Conservation (phyloP, 257 asterid species). For the Solanum sejunctum region DNA sequence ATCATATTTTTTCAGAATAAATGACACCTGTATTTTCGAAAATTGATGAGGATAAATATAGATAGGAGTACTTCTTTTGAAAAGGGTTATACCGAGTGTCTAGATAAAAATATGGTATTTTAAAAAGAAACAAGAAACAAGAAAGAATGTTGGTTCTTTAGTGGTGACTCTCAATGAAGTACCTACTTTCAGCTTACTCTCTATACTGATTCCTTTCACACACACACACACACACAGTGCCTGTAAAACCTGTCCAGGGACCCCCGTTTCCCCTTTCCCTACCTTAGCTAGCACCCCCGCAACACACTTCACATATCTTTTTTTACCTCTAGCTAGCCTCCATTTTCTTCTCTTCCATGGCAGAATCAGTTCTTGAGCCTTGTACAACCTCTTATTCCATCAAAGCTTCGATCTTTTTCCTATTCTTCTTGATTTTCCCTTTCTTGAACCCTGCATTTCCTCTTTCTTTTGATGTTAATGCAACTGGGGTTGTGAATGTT, state of each 20-base stretch:
- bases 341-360: conserved; percentile 9
- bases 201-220: neutral
- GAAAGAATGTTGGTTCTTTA: conserved; percentile 26
- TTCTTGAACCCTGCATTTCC: conserved; percentile 7
- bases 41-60: too few species aligned
- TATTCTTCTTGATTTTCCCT: conserved; percentile 6
- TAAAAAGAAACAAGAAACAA: conserved; percentile 6
- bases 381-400: neutral
- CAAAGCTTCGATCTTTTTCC: neutral
- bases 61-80: too few species aligned
- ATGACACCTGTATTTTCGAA: too few species aligned
- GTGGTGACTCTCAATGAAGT: conserved; percentile 1
- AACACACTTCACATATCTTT: neutral
- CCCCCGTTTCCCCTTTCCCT: neutral
- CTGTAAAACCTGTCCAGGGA: neutral
- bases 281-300: neutral
- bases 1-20: too few species aligned
- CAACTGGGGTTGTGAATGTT: neutral
- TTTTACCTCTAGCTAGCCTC: neutral
- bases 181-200: neutral
- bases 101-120: neutral
- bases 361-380: conserved; percentile 6
- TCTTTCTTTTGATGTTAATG: conserved; percentile 6
- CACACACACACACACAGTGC: neutral
- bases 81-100: neutral